Evolutionary conservation across 495 filamentous ascomycete genomes (phyloP).

Genomic region (Trichodelitschia bisporula): DNA sequence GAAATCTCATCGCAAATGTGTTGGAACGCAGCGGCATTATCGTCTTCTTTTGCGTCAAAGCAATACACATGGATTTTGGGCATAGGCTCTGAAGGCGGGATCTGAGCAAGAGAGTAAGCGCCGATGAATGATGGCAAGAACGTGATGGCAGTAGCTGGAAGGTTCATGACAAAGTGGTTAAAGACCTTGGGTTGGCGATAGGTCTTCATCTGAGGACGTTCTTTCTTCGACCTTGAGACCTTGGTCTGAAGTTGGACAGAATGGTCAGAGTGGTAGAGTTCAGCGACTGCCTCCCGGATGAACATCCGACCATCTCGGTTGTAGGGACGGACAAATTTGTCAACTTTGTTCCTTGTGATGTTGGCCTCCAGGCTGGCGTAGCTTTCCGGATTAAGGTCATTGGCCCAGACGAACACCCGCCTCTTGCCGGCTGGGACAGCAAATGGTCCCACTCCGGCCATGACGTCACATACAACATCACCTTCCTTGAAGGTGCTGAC

Average conservation of each 20-base stretch:
- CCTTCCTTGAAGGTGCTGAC: slow-evolving; percentile 39
- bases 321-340: slow-evolving; percentile 47
- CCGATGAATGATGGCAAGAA: slow-evolving; percentile 76
- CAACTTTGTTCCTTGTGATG: slow-evolving; percentile 56
- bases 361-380: slow-evolving; percentile 43
- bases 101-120: slow-evolving; percentile 41
- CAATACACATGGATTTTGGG: slow-evolving; percentile 83
- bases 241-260: slow-evolving; percentile 11
- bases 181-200: slow-evolving; percentile 40
- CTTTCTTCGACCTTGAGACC: not conserved
- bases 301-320: slow-evolving; percentile 62
- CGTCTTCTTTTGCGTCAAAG: slow-evolving; percentile 44
- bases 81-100: slow-evolving; percentile 15
- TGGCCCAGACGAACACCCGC: slow-evolving; percentile 84
- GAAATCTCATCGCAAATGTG: slow-evolving; percentile 50
- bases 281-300: slow-evolving; percentile 39
- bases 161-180: slow-evolving; percentile 89
- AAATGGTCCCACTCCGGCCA: slow-evolving; percentile 94
- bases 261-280: slow-evolving; percentile 26
- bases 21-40: slow-evolving; percentile 30
- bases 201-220: slow-evolving; percentile 7
- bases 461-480: slow-evolving; percentile 85
- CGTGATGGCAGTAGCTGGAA: slow-evolving; percentile 63
- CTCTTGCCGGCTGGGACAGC: slow-evolving; percentile 78
- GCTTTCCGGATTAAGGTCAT: slow-evolving; percentile 88